Evolutionary conservation across 2,329 filamentous ascomycete species (phyloP), one percentile per base, ranked within the genome.

Genomic region (Phoma herbarum): DNA sequence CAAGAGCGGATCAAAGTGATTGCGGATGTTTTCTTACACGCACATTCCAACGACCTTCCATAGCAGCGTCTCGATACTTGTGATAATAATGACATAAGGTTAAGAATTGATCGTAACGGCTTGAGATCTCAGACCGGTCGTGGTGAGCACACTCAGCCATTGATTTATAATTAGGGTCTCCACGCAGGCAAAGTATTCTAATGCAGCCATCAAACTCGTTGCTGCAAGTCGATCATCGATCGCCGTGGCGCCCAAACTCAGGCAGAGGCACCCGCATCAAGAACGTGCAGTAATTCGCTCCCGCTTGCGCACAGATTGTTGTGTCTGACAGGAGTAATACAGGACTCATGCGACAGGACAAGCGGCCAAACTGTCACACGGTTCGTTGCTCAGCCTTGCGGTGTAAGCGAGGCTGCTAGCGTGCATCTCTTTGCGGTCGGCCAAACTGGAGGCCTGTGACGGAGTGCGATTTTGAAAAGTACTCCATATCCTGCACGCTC

Each of bases 1-100:
- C 82, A 94, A 90, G 49, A 68, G 63, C 22, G 68, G 69, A 25
- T 61, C 67, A 1, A 76, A 70, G 56, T 77, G 60, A 63, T 20
- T 26, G 60, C 1, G 72, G 14, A 28, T 25, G 6, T 22, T 0
- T 31, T n/a, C 16, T 6, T 20, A 2, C 6, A 39, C 16, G 20
- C 28, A 8, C n/a, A 39, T 23, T 11, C 7, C 10, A 23, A n/a
- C 8, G 12, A 20, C n/a, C 23, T 45, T 33, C 33, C 18, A 45
- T 45, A 50, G 44, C 25, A 46, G 42, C 41, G 33, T 12, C 4
- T 31, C 23, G 37, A 25, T n/a, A 41, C 37, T 35, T 20, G 43
- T 28, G 35, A 50, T 12, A 18, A 49, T 39, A 37, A 56, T 31
- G 18, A 44, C 9, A 44, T 10, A 18, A 44, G 5, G 16, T 45